Evolutionary conservation across 1,284 basidiomycete genomes (phyloP).

Genomic region (Schizophyllum commune): DNA sequence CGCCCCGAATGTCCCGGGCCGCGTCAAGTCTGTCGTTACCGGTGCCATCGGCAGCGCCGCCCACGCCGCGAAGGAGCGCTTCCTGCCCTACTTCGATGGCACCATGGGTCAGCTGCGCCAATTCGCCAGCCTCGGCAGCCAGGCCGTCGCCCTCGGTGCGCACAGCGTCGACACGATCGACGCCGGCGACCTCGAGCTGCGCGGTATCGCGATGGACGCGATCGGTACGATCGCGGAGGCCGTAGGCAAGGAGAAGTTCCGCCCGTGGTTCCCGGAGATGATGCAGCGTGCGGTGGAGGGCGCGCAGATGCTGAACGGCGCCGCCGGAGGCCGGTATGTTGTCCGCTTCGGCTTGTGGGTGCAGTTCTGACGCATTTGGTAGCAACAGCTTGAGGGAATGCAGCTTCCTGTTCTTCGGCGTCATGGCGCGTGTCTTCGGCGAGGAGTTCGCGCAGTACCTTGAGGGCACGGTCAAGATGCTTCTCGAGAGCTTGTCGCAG

Average conservation of each 20-base stretch:
- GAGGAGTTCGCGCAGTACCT: slow-evolving; percentile 92
- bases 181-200: slow-evolving; percentile 88
- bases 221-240: slow-evolving; percentile 98
- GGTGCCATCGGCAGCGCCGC: slow-evolving; percentile 98
- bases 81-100: slow-evolving; percentile 92
- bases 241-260: slow-evolving; percentile 90
- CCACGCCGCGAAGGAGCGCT: slow-evolving; percentile 91
- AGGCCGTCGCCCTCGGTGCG: too few species aligned
- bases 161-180: slow-evolving; percentile 46
- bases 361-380: slow-evolving; percentile 27
- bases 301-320: slow-evolving; percentile 49
- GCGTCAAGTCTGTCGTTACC: slow-evolving; percentile 93
- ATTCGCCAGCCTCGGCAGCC: slow-evolving; percentile 59
- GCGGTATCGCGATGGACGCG: slow-evolving; percentile 97
- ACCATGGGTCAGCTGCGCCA: slow-evolving; percentile 88
- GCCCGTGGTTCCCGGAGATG: slow-evolving; percentile 91
- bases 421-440: slow-evolving; percentile 94
- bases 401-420: slow-evolving; percentile 97
- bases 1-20: slow-evolving; percentile 53
- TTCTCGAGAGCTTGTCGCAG: slow-evolving; percentile 84
- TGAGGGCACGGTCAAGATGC: slow-evolving; percentile 78
- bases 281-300: slow-evolving; percentile 96
- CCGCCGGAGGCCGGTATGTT: too few species aligned
- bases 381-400: slow-evolving; percentile 89
- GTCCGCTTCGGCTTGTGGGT: too few species aligned